phyloP scores from a whole-genome alignment of 257 asterid genomes.

The Solanum paucissectum region DNA sequence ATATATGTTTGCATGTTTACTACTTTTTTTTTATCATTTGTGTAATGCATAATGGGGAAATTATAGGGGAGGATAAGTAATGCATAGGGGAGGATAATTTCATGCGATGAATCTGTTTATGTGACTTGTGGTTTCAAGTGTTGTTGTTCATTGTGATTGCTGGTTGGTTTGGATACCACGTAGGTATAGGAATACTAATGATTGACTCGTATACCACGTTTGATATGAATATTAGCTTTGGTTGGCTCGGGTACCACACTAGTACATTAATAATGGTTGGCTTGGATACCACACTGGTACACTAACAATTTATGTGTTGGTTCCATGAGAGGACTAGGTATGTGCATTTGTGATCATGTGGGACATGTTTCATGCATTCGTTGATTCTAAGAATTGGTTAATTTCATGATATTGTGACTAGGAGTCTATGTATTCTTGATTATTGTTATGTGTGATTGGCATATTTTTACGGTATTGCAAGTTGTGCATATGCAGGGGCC shows the following conservation, averaged over 20 bases:
- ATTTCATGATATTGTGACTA: background rate
- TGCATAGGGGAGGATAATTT: too few species aligned
- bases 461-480: too few species aligned
- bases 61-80: too few species aligned
- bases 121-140: background rate
- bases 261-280: background rate
- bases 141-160: background rate
- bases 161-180: fast-evolving
- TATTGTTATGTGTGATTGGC: background rate
- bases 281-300: too few species aligned
- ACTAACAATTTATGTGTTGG: background rate
- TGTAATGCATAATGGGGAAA: background rate
- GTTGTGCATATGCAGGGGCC: too few species aligned
- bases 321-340: background rate
- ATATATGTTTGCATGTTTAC: background rate
- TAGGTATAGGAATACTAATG: background rate
- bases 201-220: too few species aligned
- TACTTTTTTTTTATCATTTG: background rate
- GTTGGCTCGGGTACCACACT: too few species aligned
- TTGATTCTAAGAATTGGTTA: too few species aligned
- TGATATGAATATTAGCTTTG: too few species aligned
- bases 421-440: background rate
- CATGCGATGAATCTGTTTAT: background rate
- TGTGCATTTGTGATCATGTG: background rate
- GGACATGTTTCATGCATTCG: background rate